Evolutionary conservation across 106 monocot species (phyloP), one percentile per base, ranked within the genome.

Genomic region (Acorus gramineus): DNA sequence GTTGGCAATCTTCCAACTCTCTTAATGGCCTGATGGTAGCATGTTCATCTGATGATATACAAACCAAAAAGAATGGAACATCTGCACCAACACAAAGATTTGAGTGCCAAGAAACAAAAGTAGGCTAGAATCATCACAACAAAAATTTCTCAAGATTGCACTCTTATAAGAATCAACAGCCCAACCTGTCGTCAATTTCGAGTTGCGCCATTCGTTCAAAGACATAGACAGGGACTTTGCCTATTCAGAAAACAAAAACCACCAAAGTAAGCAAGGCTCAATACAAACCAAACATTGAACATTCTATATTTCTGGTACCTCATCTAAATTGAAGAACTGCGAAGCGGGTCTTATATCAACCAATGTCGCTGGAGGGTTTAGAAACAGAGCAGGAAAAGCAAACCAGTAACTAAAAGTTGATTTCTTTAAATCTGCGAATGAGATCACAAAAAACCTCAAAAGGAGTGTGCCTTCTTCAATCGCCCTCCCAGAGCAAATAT

Each of bases 361-460:
- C 53, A 98, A 69, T 46, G 79, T 80, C 55, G 83, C 88, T 5
- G 88, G 88, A 66, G 98, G 88, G 62, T 92, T 75, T 56, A 98
- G 77, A 3, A 85, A 77, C 69, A 92, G 69, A 65, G 98, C 92
- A 69, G 98, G 98, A 76, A 98, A 98, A 6, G 85, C 98, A 73
- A 87, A 83, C 88, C 83, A 89, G 66, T 92, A 85, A 59, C 77
- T 61, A 66, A 98, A 92, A 8, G 60, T 81, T 88, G 88, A 92
- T 64, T 79, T 98, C 59, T 98, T 98, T 50, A 98, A 47, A 81
- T 98, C 98, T 53, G 98, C 88, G 74, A 77, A 98, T 44, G 98
- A 89, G 67, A 92, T 92, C 9, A 98, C 44, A 73, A 92, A 73
- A 63, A 92, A 98, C 64, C 92, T 92, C 12, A 77, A 76, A 50